Evolutionary conservation across 2,329 filamentous ascomycete species (phyloP).

Genomic region (Stagonosporopsis chrysanthemi): DNA sequence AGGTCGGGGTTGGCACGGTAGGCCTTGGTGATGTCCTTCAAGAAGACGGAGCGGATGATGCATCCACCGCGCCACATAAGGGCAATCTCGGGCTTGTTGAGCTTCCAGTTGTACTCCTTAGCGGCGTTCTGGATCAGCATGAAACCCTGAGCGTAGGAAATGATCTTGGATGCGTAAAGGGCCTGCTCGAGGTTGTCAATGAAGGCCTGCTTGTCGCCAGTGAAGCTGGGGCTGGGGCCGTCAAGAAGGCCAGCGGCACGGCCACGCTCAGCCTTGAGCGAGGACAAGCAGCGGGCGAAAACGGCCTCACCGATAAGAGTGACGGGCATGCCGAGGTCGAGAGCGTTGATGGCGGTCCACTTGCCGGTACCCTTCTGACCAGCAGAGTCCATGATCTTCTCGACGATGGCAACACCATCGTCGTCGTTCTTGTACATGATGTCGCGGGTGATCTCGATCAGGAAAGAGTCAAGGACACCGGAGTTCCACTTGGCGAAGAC

Average conservation of each 20-base stretch:
- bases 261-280: conserved; percentile 90
- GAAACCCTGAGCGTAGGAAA: conserved; percentile 99
- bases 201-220: conserved; percentile 91
- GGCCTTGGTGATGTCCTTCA: conserved; percentile 98
- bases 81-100: conserved; percentile 99
- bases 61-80: conserved; percentile 99
- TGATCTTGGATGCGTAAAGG: conserved; percentile 99
- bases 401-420: conserved; percentile 86
- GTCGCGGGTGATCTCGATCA: conserved; percentile 98
- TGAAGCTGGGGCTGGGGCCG: conserved; percentile 80
- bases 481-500: conserved; percentile 97
- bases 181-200: conserved; percentile 98
- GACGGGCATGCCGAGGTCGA: conserved; percentile 98
- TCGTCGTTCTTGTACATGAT: conserved; percentile 99
- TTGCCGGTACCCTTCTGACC: conserved; percentile 99
- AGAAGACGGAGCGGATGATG: conserved; percentile 99
- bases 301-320: conserved; percentile 98
- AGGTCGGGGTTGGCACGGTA: conserved; percentile 95
- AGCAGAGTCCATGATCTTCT: conserved; percentile 99
- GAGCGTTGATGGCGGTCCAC: conserved; percentile 99
- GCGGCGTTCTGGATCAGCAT: conserved; percentile 99
- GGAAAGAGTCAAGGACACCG: conserved; percentile 95
- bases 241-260: conserved; percentile 80
- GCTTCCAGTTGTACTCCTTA: conserved; percentile 96
- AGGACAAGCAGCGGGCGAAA: conserved; percentile 90